These are phyloP conservation scores for Trichoderma asperellum DNA, from an alignment of 2,329 filamentous ascomycete genomes.

Conservation along the genomic window DNA sequence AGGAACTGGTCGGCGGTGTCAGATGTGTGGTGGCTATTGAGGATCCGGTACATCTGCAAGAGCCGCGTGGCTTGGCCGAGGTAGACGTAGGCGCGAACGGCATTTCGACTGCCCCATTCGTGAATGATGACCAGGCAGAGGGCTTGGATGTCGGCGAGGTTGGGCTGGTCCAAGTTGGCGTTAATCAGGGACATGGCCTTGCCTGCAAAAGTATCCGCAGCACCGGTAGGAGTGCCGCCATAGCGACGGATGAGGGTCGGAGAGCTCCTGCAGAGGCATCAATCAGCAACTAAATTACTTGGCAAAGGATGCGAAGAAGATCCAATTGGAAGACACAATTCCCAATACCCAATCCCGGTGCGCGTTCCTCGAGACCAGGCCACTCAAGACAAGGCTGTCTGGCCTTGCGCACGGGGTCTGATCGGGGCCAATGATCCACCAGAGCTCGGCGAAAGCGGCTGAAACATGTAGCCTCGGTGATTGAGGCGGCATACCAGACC, in stretches of 20 bases:
- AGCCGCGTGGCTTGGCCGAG: conserved; percentile 66
- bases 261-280: conserved; percentile 52
- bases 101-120: conserved; percentile 65
- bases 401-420: background rate
- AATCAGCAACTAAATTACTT: background rate
- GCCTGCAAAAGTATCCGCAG: conserved; percentile 62
- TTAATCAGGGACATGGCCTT: conserved; percentile 62
- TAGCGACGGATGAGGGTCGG: conserved; percentile 60
- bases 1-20: conserved; percentile 62
- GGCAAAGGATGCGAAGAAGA: background rate
- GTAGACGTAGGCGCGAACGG: conserved; percentile 65
- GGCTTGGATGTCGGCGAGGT: conserved; percentile 63
- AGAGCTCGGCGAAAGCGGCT: conserved; percentile 4
- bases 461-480: background rate
- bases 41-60: conserved; percentile 66
- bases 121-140: conserved; percentile 65
- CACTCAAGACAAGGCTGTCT: background rate
- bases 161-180: conserved; percentile 62
- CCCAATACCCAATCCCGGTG: background rate
- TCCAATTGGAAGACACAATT: background rate
- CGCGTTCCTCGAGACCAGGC: background rate
- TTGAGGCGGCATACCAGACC: background rate
- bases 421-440: conserved; percentile 19
- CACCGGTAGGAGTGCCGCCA: conserved; percentile 59
- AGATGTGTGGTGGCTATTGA: conserved; percentile 57